These are phyloP conservation scores for Westerdykella aurantiaca DNA, from an alignment of 2,329 filamentous ascomycete genomes.

Conservation along the genomic window DNA sequence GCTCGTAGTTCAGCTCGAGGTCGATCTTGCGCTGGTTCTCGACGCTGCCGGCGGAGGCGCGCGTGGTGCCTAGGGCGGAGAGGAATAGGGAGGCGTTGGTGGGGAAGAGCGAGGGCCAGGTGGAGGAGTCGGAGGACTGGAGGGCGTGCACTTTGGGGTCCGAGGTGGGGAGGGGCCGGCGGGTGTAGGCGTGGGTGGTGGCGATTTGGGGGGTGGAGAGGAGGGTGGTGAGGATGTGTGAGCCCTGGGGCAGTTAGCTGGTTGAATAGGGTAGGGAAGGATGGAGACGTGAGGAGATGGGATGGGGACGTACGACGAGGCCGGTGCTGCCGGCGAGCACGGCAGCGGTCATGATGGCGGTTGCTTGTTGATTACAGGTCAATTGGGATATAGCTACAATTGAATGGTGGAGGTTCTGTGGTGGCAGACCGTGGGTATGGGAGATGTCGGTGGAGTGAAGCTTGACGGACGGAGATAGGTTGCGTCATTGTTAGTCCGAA, in stretches of 20 bases:
- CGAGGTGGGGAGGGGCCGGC: slow-evolving; percentile 54
- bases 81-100: slow-evolving; percentile 62
- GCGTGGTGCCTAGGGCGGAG: slow-evolving; percentile 75
- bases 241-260: slow-evolving; percentile 49
- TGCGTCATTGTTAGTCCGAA: too few species aligned
- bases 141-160: slow-evolving; percentile 59
- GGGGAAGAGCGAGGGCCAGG: slow-evolving; percentile 61
- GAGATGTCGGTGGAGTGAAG: too few species aligned
- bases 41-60: slow-evolving; percentile 65
- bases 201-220: slow-evolving; percentile 51
- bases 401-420: too few species aligned
- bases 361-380: too few species aligned
- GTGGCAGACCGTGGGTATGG: too few species aligned
- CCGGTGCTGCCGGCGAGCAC: slow-evolving; percentile 61
- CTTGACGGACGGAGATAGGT: too few species aligned
- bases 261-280: not conserved
- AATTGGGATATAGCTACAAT: too few species aligned
- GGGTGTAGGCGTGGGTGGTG: slow-evolving; percentile 59
- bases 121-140: slow-evolving; percentile 58
- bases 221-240: slow-evolving; percentile 63
- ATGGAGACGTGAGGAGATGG: not conserved
- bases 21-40: slow-evolving; percentile 83
- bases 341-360: slow-evolving; percentile 42
- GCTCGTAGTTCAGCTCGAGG: slow-evolving; percentile 74
- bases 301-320: slow-evolving; percentile 44